Evolutionary conservation across 305 asterid species (phyloP), one percentile per base, ranked within the genome.

Genomic region (Fraxinus latifolia): DNA sequence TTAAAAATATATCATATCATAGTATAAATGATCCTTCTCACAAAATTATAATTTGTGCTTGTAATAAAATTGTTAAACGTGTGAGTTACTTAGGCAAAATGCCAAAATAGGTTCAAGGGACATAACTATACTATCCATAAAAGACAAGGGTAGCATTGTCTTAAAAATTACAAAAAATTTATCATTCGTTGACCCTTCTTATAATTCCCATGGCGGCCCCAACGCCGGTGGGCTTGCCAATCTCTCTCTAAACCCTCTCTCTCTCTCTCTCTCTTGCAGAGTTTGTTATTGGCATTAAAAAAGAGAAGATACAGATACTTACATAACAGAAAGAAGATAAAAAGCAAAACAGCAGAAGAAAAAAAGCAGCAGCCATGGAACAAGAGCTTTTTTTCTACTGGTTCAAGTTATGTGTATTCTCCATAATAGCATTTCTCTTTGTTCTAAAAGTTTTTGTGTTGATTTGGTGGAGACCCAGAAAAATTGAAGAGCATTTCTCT

Each of bases 381-480:
- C 42, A 77, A 53, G 80, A 47, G 21, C 70, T 7, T 60, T 15
- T 47, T 1, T 53, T 53, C 23, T 27, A 25, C 72, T 53, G 80
- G 80, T 77, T 77, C 21, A 77, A 53, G 44, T 5, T 77, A 29
- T 14, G 19, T 12, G 39, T 53, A 29, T 23, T 53, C 42, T 23
- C 44, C 34, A 23, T 77, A 15, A 21, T 67, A 29, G 8, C 80
- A 50, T 77, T 53, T 29, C n/a, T 89, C 31, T 77, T 85, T 23
- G 15, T 75, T 50, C 67, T 83, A 25, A 93, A 87, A 81, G 19
- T 86, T 6, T 85, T 91, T 5, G 70, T 89, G 77, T 88, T 86
- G 75, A 83, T 92, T 0, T 95, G 99, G 99, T 95, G 97, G 96
- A 88, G 84, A 42, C 99, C 99, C 7, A 90, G 92, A 67, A 92